Evolutionary conservation across 768 basidiomycete species (phyloP).

Genomic region (Ramaria sp.): DNA sequence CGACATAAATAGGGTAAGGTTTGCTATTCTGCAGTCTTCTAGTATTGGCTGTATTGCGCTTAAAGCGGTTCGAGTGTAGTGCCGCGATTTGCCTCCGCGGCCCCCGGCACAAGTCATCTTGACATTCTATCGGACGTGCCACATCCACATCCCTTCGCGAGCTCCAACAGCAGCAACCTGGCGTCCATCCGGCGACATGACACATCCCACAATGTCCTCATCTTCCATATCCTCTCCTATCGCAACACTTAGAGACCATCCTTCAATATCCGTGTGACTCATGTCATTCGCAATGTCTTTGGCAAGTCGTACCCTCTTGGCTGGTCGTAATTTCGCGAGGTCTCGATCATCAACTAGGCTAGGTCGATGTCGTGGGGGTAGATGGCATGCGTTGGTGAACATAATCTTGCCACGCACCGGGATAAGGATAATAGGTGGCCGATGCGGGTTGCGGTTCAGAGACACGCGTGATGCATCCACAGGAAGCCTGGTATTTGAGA

Average conservation of each 20-base stretch:
- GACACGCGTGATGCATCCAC: constrained; percentile 26
- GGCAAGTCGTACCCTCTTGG: neutral
- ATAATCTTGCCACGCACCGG: constrained; percentile 29
- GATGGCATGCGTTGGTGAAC: constrained; percentile 3
- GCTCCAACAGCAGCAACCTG: neutral
- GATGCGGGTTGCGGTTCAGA: constrained; percentile 30
- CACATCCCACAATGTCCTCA: constrained; percentile 1
- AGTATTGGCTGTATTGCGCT: neutral
- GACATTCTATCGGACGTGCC: neutral
- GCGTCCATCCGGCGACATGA: neutral
- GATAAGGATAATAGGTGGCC: constrained; percentile 45
- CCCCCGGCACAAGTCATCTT: neutral
- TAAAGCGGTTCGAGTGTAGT: neutral
- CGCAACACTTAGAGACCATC: constrained; percentile 2
- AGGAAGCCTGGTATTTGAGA: constrained; percentile 38
- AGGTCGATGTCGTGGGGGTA: neutral
- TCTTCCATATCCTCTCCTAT: constrained; percentile 2
- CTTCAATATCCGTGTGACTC: neutral
- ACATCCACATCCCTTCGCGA: constrained; percentile 4
- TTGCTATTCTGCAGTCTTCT: neutral
- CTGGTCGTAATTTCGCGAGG: neutral
- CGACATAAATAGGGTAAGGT: too few species aligned
- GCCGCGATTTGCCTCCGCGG: neutral
- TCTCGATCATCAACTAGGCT: neutral
- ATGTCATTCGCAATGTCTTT: neutral